phyloP scores from a whole-genome alignment of 805 yeast genomes.

The Schwanniomyces vanrijiae region DNA sequence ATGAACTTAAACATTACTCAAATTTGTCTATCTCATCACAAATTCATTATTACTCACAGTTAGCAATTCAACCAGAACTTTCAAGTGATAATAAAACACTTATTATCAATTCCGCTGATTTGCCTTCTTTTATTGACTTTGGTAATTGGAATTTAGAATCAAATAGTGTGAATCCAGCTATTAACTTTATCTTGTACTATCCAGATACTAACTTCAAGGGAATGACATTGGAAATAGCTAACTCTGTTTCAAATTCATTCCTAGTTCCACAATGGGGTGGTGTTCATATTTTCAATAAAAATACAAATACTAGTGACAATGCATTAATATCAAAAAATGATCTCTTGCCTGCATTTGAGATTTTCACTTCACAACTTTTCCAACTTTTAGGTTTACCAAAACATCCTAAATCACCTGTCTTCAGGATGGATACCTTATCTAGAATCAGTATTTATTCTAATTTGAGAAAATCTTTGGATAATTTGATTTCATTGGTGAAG shows the following conservation, averaged over 20 bases:
- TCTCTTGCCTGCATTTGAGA: conserved; percentile 59
- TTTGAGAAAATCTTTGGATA: conserved; percentile 61
- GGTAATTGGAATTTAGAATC: conserved; percentile 78
- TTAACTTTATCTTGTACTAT: conserved; percentile 70
- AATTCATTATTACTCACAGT: conserved; percentile 63
- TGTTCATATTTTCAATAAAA: conserved; percentile 49
- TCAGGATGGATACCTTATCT: conserved; percentile 65
- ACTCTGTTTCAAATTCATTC: conserved; percentile 56
- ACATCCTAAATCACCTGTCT: conserved; percentile 55
- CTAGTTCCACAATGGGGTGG: conserved; percentile 93
- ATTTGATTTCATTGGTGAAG: conserved; percentile 69
- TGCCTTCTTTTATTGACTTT: conserved; percentile 77
- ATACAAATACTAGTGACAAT: conserved; percentile 3
- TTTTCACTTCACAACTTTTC: conserved; percentile 74
- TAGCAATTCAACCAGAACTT: conserved; percentile 24
- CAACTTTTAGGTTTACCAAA: conserved; percentile 69
- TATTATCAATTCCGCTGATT: conserved; percentile 48
- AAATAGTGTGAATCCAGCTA: conserved; percentile 59
- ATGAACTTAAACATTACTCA: conserved; percentile 52
- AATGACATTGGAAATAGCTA: conserved; percentile 50
- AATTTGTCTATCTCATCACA: conserved; percentile 80
- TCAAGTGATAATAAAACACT: conserved; percentile 24
- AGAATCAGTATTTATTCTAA: conserved; percentile 61
- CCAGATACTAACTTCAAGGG: conserved; percentile 48
- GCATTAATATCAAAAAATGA: conserved; percentile 40